Percentiles rank a stretch among this genome's conserved stretches.
Evolutionary conservation across 75 land plant genomes (phyloP).

Genomic region (Picea sitchensis): DNA sequence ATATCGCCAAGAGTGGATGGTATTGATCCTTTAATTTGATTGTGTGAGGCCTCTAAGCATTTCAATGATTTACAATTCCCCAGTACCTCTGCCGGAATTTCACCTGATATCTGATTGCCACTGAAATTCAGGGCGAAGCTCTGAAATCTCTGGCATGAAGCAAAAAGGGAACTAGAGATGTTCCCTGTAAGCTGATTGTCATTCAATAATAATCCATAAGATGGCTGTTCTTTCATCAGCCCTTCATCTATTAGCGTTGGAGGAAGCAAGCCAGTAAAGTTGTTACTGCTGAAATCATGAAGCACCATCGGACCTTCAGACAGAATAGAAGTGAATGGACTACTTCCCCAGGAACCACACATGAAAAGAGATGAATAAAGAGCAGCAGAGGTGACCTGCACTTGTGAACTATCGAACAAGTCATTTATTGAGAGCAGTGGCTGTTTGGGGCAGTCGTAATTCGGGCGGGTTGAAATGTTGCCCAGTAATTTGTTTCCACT

Average conservation of each 20-base stretch:
- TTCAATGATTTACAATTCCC: slow-evolving; percentile 33
- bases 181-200: slow-evolving; percentile 58
- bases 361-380: slow-evolving; percentile 32
- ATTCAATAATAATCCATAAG: slow-evolving; percentile 47
- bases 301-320: slow-evolving; percentile 21
- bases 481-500: slow-evolving; percentile 62
- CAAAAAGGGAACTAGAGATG: slow-evolving; percentile 30
- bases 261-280: slow-evolving; percentile 57
- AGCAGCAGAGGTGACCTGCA: slow-evolving; percentile 8
- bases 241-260: slow-evolving; percentile 37
- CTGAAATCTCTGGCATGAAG: slow-evolving; percentile 27
- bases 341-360: slow-evolving; percentile 3
- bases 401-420: background rate
- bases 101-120: slow-evolving; percentile 52
- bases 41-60: slow-evolving; percentile 47
- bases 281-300: slow-evolving; percentile 76
- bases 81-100: slow-evolving; percentile 22
- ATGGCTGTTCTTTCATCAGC: slow-evolving; percentile 13
- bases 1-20: slow-evolving; percentile 37
- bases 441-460: slow-evolving; percentile 15
- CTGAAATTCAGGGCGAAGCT: slow-evolving; percentile 54
- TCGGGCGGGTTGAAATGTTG: slow-evolving; percentile 18
- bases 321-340: slow-evolving; percentile 9
- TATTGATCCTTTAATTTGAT: slow-evolving; percentile 47
- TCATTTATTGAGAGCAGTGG: background rate